A percentile compares a stretch with the other conserved stretches of the same genome.
These are phyloP conservation scores for Diplodia scrobiculata DNA, from an alignment of 2,329 filamentous ascomycete genomes.

Conservation along the genomic window DNA sequence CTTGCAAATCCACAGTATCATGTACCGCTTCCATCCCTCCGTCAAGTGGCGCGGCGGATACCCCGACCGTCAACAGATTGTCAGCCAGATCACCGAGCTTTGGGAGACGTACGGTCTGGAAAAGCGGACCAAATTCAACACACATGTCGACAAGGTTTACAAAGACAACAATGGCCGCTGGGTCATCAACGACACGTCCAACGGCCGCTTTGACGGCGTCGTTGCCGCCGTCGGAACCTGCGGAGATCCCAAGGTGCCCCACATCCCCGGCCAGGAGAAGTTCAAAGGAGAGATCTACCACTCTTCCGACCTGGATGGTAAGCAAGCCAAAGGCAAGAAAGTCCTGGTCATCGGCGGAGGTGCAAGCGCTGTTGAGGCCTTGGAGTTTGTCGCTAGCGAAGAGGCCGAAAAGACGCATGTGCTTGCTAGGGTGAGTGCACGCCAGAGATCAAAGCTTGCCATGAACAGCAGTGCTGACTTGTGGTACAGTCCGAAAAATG, in stretches of 20 bases:
- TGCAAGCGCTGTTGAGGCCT: slow-evolving; percentile 77
- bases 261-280: slow-evolving; percentile 67
- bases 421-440: slow-evolving; percentile 54
- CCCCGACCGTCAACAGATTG: slow-evolving; percentile 73
- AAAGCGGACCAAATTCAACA: slow-evolving; percentile 70
- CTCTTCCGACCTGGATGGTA: slow-evolving; percentile 73
- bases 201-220: slow-evolving; percentile 76
- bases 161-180: slow-evolving; percentile 69
- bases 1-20: slow-evolving; percentile 79
- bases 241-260: slow-evolving; percentile 73
- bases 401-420: slow-evolving; percentile 70
- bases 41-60: slow-evolving; percentile 76
- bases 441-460: too few species aligned
- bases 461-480: too few species aligned
- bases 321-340: slow-evolving; percentile 71
- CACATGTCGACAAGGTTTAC: slow-evolving; percentile 68
- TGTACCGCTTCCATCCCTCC: slow-evolving; percentile 86
- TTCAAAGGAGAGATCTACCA: slow-evolving; percentile 75
- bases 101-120: slow-evolving; percentile 77
- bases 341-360: slow-evolving; percentile 77
- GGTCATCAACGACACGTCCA: slow-evolving; percentile 72
- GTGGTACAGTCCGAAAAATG: slow-evolving; percentile 71
- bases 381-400: slow-evolving; percentile 73
- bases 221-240: slow-evolving; percentile 79
- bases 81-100: slow-evolving; percentile 68